These are phyloP conservation scores for Zymoseptoria tritici DNA, from an alignment of 2,329 filamentous ascomycete genomes.

Conservation along the genomic window DNA sequence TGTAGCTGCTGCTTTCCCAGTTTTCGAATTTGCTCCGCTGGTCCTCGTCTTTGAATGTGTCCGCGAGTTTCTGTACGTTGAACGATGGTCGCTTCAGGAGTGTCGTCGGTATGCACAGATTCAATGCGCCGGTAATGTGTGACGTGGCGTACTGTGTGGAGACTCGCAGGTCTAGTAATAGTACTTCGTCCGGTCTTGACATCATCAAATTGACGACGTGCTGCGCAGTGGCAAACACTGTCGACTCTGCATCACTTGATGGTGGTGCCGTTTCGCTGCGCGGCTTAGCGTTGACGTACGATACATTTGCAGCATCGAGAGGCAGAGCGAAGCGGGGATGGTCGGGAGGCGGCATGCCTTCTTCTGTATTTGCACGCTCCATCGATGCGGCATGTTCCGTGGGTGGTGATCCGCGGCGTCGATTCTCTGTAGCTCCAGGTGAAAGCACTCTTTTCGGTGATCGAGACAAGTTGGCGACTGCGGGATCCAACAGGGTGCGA, in stretches of 20 bases:
- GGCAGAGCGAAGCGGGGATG: constrained; percentile 24
- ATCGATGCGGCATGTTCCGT: constrained; percentile 31
- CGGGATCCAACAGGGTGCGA: constrained; percentile 21
- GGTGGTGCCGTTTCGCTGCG: constrained; percentile 43
- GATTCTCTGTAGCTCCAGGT: constrained; percentile 37
- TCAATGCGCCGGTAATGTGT: constrained; percentile 72
- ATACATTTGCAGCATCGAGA: constrained; percentile 19
- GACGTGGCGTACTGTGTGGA: constrained; percentile 72
- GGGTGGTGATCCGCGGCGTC: constrained; percentile 42
- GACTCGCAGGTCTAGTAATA: constrained; percentile 80
- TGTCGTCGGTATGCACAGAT: constrained; percentile 91
- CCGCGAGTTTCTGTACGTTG: constrained; percentile 76
- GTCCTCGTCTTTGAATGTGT: constrained; percentile 68
- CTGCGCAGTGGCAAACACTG: constrained; percentile 41
- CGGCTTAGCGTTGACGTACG: constrained; percentile 17
- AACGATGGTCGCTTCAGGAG: constrained; percentile 85
- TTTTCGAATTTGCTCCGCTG: constrained; percentile 66
- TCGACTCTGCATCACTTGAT: constrained; percentile 25
- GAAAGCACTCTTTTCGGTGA: constrained; percentile 45
- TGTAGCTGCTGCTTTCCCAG: constrained; percentile 67
- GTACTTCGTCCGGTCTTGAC: constrained; percentile 42
- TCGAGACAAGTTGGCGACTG: constrained; percentile 24
- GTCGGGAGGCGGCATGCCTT: constrained; percentile 6
- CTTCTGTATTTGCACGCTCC: constrained; percentile 28
- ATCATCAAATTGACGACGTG: constrained; percentile 43